These are phyloP conservation scores for Warburgia ugandensis DNA, from an alignment of 164 flowering plant species.

Conservation along the genomic window DNA sequence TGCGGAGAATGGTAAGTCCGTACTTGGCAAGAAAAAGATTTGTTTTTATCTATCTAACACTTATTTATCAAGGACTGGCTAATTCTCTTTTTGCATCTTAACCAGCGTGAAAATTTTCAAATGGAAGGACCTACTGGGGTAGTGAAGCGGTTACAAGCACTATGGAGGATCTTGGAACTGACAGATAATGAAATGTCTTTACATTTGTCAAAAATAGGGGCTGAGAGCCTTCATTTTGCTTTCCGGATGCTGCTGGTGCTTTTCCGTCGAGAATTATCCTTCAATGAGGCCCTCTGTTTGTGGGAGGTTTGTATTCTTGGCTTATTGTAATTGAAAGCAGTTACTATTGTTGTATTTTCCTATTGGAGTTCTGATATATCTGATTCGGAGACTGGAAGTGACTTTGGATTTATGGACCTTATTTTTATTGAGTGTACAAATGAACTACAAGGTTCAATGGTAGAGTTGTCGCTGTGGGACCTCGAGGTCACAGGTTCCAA, in stretches of 20 bases:
- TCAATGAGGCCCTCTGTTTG: slow-evolving; percentile 77
- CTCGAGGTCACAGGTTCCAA: too few relatives aligned
- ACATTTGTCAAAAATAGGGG: slow-evolving; percentile 68
- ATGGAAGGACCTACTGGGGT: slow-evolving; percentile 91
- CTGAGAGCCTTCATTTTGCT: slow-evolving; percentile 92
- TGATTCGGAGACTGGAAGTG: too few relatives aligned
- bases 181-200: slow-evolving; percentile 66
- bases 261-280: slow-evolving; percentile 82
- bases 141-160: slow-evolving; percentile 71
- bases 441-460: too few relatives aligned
- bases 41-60: slow-evolving; percentile 3
- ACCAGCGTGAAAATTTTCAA: slow-evolving; percentile 80
- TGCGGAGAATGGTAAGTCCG: slow-evolving; percentile 72
- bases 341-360: too few relatives aligned
- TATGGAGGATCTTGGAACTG: slow-evolving; percentile 65
- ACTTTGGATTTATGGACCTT: too few relatives aligned
- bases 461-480: too few relatives aligned
- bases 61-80: neutral
- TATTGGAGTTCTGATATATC: too few relatives aligned
- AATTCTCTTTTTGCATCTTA: slow-evolving; percentile 7
- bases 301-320: slow-evolving; percentile 72
- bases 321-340: neutral
- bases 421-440: too few relatives aligned
- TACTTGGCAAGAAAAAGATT: slow-evolving; percentile 3
- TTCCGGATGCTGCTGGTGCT: slow-evolving; percentile 88